Percentiles rank a stretch among this genome's conserved stretches.
Evolutionary conservation across 1,284 basidiomycete genomes (phyloP).

Genomic region (Athelia sp.): DNA sequence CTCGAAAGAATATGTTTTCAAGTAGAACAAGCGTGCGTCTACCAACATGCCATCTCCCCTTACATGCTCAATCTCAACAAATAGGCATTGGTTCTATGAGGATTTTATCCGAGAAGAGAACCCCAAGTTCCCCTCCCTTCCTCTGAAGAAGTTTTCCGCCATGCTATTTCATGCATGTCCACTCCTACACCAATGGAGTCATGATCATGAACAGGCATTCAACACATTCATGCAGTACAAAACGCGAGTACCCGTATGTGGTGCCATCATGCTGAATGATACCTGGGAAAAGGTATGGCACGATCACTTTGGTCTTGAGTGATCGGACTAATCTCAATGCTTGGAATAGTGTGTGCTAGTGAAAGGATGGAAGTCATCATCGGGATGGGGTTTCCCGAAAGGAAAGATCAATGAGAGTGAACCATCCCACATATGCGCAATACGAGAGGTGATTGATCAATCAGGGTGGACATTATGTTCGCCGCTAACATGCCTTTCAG

Average conservation of each 20-base stretch:
- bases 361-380: slow-evolving; percentile 95
- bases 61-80: slow-evolving; percentile 10
- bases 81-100: slow-evolving; percentile 99
- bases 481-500: slow-evolving; percentile 32
- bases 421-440: slow-evolving; percentile 77
- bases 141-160: slow-evolving; percentile 92
- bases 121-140: slow-evolving; percentile 80
- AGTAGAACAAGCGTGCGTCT: slow-evolving; percentile 93
- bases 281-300: slow-evolving; percentile 83
- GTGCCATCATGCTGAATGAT: slow-evolving; percentile 91
- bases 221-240: slow-evolving; percentile 92
- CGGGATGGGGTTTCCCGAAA: slow-evolving; percentile 98
- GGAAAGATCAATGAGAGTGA: slow-evolving; percentile 98
- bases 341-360: slow-evolving; percentile 78
- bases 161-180: slow-evolving; percentile 86
- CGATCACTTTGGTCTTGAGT: slow-evolving; percentile 5
- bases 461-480: no score
- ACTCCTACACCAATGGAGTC: slow-evolving; percentile 72
- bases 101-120: slow-evolving; percentile 95
- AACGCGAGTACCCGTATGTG: slow-evolving; percentile 97
- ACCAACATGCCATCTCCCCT: slow-evolving; percentile 9
- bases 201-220: slow-evolving; percentile 78
- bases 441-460: slow-evolving; percentile 70
- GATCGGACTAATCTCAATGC: slow-evolving; percentile 7
- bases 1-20: slow-evolving; percentile 97